Conservation (phyloP, 352 stramenopile species). For the Phytophthora brassicae region DNA sequence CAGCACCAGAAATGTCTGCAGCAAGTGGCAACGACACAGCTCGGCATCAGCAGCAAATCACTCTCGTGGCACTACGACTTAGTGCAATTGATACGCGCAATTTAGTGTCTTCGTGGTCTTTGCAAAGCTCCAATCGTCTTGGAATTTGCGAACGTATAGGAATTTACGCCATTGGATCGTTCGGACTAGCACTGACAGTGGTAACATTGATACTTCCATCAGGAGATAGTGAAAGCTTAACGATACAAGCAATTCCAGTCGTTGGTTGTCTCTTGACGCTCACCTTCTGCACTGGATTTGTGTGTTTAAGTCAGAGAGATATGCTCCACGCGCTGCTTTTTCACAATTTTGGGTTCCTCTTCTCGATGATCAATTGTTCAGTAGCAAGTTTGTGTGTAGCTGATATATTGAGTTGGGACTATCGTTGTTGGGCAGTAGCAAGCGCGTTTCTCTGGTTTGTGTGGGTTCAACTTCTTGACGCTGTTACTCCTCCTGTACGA, state of each 20-base stretch:
- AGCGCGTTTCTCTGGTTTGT: conserved; percentile 36
- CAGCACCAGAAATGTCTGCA: conserved; percentile 17
- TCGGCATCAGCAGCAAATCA: conserved; percentile 35
- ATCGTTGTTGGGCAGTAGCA: conserved; percentile 27
- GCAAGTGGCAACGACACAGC: conserved; percentile 21
- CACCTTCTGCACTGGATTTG: conserved; percentile 14
- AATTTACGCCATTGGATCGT: conserved; percentile 10
- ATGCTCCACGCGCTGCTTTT: conserved; percentile 23
- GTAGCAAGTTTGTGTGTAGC: conserved; percentile 25
- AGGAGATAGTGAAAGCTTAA: background rate
- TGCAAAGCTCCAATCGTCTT: background rate
- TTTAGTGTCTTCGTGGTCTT: conserved; percentile 10
- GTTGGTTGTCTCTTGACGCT: conserved; percentile 5
- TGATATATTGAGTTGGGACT: conserved; percentile 34
- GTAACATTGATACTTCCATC: conserved; percentile 10
- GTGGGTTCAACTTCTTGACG: conserved; percentile 32
- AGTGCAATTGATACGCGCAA: conserved; percentile 28
- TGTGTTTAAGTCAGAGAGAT: conserved; percentile 28
- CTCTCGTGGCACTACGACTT: conserved; percentile 36
- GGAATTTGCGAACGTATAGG: background rate
- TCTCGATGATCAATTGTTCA: conserved; percentile 36
- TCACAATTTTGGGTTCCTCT: conserved; percentile 43
- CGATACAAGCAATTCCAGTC: conserved; percentile 1
- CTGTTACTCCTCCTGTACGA: conserved; percentile 28
- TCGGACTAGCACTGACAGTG: conserved; percentile 8